A percentile compares a stretch with the other conserved stretches of the same genome.
Evolutionary conservation across 257 asterid genomes (phyloP).

Genomic region (Perilla frutescens): DNA sequence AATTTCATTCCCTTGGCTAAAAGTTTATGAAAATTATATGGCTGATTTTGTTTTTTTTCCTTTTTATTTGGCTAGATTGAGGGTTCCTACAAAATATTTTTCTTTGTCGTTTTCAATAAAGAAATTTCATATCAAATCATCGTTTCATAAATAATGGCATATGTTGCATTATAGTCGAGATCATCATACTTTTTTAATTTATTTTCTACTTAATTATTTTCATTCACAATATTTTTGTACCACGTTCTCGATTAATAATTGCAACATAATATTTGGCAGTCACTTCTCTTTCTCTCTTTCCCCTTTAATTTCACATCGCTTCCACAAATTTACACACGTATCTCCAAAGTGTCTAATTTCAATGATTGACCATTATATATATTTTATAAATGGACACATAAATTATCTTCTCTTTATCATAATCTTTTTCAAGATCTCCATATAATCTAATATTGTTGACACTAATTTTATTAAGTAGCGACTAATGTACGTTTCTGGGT

Average conservation of each 20-base stretch:
- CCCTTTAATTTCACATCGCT: slow-evolving; percentile 3
- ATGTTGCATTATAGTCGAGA: neutral
- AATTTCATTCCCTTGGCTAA: no score
- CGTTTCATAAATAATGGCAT: no score
- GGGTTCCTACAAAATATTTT: neutral
- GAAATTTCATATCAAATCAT: neutral
- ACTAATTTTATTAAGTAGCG: neutral
- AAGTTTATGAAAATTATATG: no score
- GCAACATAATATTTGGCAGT: neutral
- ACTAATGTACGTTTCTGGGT: neutral
- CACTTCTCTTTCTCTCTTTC: slow-evolving; percentile 10
- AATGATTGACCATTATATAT: neutral
- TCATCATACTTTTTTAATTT: neutral
- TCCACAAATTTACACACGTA: slow-evolving; percentile 17
- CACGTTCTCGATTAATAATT: neutral
- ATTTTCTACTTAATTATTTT: no score
- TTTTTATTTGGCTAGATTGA: neutral
- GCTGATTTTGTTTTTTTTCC: no score
- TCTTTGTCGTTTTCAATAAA: neutral
- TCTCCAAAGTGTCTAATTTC: neutral
- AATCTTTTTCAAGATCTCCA: neutral
- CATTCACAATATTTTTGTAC: neutral
- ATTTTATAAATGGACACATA: neutral
- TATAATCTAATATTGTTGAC: neutral
- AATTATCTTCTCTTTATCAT: neutral